These are phyloP conservation scores for Malassezia vespertilionis DNA, from an alignment of 1,284 basidiomycete genomes.

Conservation along the genomic window DNA sequence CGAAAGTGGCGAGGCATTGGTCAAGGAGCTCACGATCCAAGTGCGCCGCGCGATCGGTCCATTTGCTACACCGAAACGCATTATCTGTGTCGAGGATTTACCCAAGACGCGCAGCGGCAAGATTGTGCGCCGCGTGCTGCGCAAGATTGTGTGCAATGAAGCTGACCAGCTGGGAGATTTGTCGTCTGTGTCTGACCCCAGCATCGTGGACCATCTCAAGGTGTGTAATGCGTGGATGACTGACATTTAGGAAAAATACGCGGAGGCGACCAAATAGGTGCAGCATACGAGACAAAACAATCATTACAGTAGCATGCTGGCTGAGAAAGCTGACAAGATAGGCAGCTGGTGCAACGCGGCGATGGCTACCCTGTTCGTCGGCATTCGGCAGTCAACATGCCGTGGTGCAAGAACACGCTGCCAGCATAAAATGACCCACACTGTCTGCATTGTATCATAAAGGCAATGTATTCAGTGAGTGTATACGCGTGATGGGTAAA, in stretches of 20 bases:
- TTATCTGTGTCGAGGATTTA: slow-evolving; percentile 72
- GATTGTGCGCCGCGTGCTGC: slow-evolving; percentile 84
- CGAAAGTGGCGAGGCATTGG: slow-evolving; percentile 59
- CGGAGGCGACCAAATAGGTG: slow-evolving; percentile 1
- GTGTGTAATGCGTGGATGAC: slow-evolving; percentile 3
- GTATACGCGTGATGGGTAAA: too few relatives aligned
- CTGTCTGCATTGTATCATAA: too few relatives aligned
- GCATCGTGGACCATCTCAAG: slow-evolving; percentile 39
- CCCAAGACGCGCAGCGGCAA: slow-evolving; percentile 97
- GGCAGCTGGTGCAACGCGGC: too few relatives aligned
- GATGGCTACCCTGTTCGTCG: too few relatives aligned
- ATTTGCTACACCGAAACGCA: slow-evolving; percentile 80
- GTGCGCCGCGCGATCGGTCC: slow-evolving; percentile 55
- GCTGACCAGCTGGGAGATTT: slow-evolving; percentile 80
- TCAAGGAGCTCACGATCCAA: slow-evolving; percentile 82
- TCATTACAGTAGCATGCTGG: neutral
- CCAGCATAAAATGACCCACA: too few relatives aligned
- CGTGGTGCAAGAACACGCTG: too few relatives aligned
- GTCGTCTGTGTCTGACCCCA: slow-evolving; percentile 68
- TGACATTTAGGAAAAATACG: slow-evolving; percentile 7
- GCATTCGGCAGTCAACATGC: too few relatives aligned
- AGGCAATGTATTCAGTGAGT: too few relatives aligned
- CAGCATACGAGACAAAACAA: neutral
- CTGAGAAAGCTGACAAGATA: neutral
- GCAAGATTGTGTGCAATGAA: slow-evolving; percentile 88